Evolutionary conservation across 2,329 filamentous ascomycete genomes (phyloP), one percentile per base, ranked within the genome.

Genomic region (Sarocladium kiliense): DNA sequence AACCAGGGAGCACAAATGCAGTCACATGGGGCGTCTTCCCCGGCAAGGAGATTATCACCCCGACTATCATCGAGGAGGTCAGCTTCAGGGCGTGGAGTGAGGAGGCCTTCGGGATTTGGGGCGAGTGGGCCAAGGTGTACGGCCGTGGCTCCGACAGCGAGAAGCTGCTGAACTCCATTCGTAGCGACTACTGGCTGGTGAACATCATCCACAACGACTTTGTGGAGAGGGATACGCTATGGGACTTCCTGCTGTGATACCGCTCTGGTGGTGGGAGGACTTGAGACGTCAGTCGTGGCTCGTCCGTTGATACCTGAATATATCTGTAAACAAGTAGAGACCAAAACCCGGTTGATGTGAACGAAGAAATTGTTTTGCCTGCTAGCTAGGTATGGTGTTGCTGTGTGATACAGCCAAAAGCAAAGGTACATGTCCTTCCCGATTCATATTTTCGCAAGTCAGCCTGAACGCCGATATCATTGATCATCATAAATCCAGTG

Each of bases 1-100:
- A 39, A 19, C 2, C 50, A 14, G 71, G 72, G 26, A 85, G 82
- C 63, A 93, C 95, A 27, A 97, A 97, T 66, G 91, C 93, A 0
- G 94, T 99, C 2, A 99, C 94, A 0, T 97, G 93, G 93, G 93
- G 93, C 53, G 90, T 91, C 1, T 97, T 97, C 72, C 88, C 89
- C 0, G 91, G 91, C 41, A 97, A 97, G 73, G 93, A 97, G 71
- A 97, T 97, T 66, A 83, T 96, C 56, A 96, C 92, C 21, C 93
- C 93, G 2, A 97, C 93, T 1, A 97, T 97, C 66, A 96, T 97
- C 64, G 93, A 97, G 69, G 89, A 92, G 62, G 90, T 96, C 53
- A 94, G 89, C 68, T 97, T 97, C 78, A 81, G 85, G 59, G 91
- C 92, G 7, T 99, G 94, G 94, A 82, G 85, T 56, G 94, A 97